Evolutionary conservation across 371 early-diverging fungal species (phyloP), one percentile per base, ranked within the genome.

Genomic region (Thermomucor indicae-seudaticae): DNA sequence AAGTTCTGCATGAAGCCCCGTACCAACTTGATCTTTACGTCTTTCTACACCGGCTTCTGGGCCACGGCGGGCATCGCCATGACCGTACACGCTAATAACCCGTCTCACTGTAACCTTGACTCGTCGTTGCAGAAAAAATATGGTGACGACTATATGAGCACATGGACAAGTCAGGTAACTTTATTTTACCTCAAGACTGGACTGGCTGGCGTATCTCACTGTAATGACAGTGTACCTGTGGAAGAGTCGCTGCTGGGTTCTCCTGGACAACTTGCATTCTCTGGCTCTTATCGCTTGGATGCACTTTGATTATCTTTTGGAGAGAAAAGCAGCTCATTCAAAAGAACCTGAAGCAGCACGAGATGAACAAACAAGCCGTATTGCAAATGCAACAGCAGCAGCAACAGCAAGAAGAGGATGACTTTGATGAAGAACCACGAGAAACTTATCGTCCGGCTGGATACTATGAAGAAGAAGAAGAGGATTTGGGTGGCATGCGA

Each of bases 161-260:
- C 62, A n/a, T 75, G 75, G 75, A 31, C 49, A 3, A 60, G 49
- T 42, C 75, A 75, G 65, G 75, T 75, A 71, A 45, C n/a, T n/a
- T n/a, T n/a, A n/a, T n/a, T n/a, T n/a, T n/a, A n/a, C n/a, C n/a
- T n/a, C n/a, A n/a, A n/a, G n/a, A n/a, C n/a, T n/a, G n/a, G n/a
- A n/a, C n/a, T n/a, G n/a, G n/a, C n/a, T n/a, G n/a, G n/a, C n/a
- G n/a, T n/a, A n/a, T n/a, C n/a, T n/a, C n/a, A n/a, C n/a, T n/a
- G n/a, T n/a, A n/a, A n/a, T n/a, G n/a, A n/a, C 47, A 67, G 75
- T 75, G 75, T 42, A 69, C 69, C 43, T 55, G 64, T 22, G 66
- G 56, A 17, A 71, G 69, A 47, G 67, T 60, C 3, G 42, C 62
- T 7, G 64, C 70, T 41, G 75, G 52, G n/a, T 69, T 75, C 54